Conservation (phyloP, 2,329 filamentous ascomycete species). For the Trichoderma sp. region DNA sequence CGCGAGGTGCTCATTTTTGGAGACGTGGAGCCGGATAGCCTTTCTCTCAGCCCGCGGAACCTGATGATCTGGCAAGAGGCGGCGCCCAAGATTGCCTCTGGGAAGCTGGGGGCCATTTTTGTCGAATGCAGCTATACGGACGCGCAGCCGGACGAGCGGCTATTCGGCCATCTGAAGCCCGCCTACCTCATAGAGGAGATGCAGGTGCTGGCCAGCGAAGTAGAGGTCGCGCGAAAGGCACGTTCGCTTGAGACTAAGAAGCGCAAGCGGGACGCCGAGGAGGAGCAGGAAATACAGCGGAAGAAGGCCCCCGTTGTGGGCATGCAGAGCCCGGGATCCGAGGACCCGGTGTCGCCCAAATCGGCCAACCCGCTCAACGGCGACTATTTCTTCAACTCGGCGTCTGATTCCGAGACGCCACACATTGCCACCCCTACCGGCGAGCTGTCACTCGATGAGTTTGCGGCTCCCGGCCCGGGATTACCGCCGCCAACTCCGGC, state of each 20-base stretch:
- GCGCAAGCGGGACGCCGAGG: conserved; percentile 58
- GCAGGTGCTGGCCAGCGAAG: conserved; percentile 68
- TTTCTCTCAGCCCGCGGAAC: conserved; percentile 82
- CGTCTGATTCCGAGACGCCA: conserved; percentile 42
- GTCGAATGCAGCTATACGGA: conserved; percentile 96
- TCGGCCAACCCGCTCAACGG: conserved; percentile 41
- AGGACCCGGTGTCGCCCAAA: conserved; percentile 57
- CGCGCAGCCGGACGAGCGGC: conserved; percentile 70
- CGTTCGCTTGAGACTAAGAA: conserved; percentile 55
- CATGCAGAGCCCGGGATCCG: conserved; percentile 35
- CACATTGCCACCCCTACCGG: conserved; percentile 52
- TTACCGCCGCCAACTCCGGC: conserved; percentile 17
- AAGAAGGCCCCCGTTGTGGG: conserved; percentile 30
- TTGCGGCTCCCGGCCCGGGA: conserved; percentile 37
- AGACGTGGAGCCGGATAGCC: conserved; percentile 88
- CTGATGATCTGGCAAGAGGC: conserved; percentile 84
- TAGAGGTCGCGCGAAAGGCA: conserved; percentile 55
- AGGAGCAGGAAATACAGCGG: conserved; percentile 31
- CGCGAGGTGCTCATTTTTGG: conserved; percentile 91
- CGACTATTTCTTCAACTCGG: conserved; percentile 26
- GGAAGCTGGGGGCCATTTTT: conserved; percentile 77
- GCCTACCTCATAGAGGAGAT: conserved; percentile 81
- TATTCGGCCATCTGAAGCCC: conserved; percentile 90
- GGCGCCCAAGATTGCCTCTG: conserved; percentile 76
- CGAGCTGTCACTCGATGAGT: conserved; percentile 48